These are phyloP conservation scores for Hanseniaspora nectarophila DNA, from an alignment of 805 yeast genomes.

Conservation along the genomic window DNA sequence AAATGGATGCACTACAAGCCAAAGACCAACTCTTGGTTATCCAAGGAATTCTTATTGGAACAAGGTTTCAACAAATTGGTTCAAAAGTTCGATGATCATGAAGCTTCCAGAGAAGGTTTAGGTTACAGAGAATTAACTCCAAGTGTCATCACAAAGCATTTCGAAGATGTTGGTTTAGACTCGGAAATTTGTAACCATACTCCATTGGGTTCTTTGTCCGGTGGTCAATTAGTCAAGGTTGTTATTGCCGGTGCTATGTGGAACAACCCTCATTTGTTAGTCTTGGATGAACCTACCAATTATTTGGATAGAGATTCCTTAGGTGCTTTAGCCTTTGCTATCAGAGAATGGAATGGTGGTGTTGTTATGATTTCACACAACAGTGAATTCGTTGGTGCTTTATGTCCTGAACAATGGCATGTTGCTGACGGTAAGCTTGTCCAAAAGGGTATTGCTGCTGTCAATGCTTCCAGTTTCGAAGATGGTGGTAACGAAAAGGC, in stretches of 20 bases:
- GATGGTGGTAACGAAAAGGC: conserved; percentile 52
- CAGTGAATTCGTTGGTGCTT: conserved; percentile 90
- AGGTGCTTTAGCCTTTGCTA: conserved; percentile 95
- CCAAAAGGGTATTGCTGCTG: conserved; percentile 64
- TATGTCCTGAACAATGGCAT: conserved; percentile 97
- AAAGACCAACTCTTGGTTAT: conserved; percentile 84
- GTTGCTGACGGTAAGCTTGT: conserved; percentile 86
- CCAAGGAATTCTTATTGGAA: conserved; percentile 67
- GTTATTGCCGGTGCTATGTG: conserved; percentile 99
- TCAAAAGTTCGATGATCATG: conserved; percentile 96
- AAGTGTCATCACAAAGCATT: conserved; percentile 85
- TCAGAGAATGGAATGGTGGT: conserved; percentile 97
- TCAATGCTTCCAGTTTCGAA: conserved; percentile 71
- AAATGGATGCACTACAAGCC: conserved; percentile 92
- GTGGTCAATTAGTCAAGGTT: conserved; percentile 96
- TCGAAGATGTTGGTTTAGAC: conserved; percentile 93
- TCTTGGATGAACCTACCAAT: conserved; percentile 95
- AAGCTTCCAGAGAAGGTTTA: conserved; percentile 97
- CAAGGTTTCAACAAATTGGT: conserved; percentile 83
- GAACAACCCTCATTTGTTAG: conserved; percentile 96
- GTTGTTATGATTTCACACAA: conserved; percentile 97
- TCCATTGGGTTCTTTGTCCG: conserved; percentile 89
- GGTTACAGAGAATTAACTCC: conserved; percentile 94
- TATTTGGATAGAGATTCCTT: conserved; percentile 94
- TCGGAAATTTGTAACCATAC: conserved; percentile 98